These are phyloP conservation scores for Cantharellus anzutake DNA, from an alignment of 768 basidiomycete species.

Conservation along the genomic window DNA sequence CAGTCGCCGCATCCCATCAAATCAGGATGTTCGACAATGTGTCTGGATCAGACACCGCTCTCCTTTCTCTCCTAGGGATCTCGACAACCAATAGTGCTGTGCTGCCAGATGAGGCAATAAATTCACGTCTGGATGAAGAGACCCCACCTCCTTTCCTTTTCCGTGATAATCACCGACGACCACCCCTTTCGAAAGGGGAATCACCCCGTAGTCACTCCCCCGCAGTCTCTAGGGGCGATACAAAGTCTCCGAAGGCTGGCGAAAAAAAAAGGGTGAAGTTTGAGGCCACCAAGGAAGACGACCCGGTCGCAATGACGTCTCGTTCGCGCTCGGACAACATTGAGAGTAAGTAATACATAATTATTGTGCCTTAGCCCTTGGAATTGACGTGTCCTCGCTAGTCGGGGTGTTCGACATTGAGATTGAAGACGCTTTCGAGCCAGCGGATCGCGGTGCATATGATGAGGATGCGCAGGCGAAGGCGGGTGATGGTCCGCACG, in stretches of 20 bases:
- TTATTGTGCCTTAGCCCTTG: neutral
- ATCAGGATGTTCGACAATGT: neutral
- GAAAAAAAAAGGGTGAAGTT: neutral
- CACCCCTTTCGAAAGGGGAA: no score
- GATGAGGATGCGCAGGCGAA: neutral
- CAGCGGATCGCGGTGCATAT: conserved; percentile 16
- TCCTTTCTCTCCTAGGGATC: neutral
- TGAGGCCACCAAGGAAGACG: neutral
- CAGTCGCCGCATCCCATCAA: neutral
- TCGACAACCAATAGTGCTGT: neutral
- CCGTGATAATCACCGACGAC: no score
- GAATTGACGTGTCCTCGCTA: conserved; percentile 10
- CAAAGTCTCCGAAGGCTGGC: neutral
- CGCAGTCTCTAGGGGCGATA: no score
- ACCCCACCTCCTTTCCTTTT: no score
- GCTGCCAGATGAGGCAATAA: no score
- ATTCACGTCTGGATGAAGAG: no score
- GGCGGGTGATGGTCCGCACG: neutral
- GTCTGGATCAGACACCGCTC: neutral
- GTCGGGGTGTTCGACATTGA: conserved; percentile 44
- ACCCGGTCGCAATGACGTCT: neutral
- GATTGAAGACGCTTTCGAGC: conserved; percentile 23
- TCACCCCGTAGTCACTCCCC: no score
- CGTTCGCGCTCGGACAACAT: neutral
- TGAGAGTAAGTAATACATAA: neutral